Conservation (phyloP, 2,329 filamentous ascomycete genomes). For the Chaetomium olivaceum region DNA sequence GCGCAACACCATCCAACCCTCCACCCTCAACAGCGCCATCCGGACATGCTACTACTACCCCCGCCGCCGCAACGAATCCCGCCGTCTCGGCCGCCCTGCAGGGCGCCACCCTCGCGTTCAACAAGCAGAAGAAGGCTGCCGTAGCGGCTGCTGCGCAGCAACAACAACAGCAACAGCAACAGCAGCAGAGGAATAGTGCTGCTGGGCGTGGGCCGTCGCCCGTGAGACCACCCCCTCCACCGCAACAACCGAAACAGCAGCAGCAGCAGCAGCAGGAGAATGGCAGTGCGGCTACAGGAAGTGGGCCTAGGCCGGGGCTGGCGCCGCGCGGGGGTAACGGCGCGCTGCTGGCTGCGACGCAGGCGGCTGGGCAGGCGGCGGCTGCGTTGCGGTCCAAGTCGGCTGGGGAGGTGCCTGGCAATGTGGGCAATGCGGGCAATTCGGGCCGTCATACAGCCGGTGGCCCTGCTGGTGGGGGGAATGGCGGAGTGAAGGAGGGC, state of each 20-base stretch:
- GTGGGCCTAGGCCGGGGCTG: too few relatives aligned
- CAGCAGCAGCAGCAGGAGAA: background rate
- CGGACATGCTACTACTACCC: slow-evolving; percentile 7
- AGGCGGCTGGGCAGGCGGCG: slow-evolving; percentile 35
- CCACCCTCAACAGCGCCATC: background rate
- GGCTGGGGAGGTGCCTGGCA: background rate
- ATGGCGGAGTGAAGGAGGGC: slow-evolving; percentile 25
- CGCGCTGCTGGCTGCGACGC: slow-evolving; percentile 35
- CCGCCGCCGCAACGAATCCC: slow-evolving; percentile 4
- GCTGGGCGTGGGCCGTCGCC: background rate
- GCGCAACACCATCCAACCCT: background rate
- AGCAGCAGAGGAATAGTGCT: too few relatives aligned
- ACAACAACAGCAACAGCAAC: slow-evolving; percentile 16
- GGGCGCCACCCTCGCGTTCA: slow-evolving; percentile 58
- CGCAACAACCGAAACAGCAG: background rate
- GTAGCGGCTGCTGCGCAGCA: background rate
- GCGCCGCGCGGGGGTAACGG: slow-evolving; percentile 7
- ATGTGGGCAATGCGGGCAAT: background rate
- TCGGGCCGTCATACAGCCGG: slow-evolving; percentile 21
- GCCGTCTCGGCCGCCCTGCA: slow-evolving; percentile 45
- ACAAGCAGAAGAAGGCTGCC: slow-evolving; percentile 23
- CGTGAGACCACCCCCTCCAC: background rate
- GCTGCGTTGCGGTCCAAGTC: slow-evolving; percentile 31
- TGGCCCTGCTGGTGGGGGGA: slow-evolving; percentile 26
- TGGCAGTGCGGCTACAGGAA: too few relatives aligned